Evolutionary conservation across 495 filamentous ascomycete species (phyloP).

Genomic region (Chlorociboria aeruginascens): DNA sequence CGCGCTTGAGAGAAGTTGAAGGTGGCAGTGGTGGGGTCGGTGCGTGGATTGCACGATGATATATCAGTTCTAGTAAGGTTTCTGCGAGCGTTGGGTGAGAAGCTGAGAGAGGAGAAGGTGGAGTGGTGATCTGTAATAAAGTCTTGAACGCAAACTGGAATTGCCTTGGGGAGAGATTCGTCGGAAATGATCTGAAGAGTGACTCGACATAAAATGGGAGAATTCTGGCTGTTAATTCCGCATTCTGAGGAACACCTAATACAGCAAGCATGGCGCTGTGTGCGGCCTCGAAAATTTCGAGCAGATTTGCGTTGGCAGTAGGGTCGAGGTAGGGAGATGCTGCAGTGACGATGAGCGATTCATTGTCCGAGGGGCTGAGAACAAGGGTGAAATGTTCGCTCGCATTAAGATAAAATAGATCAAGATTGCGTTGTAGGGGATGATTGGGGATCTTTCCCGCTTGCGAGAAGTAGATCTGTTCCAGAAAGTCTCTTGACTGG

Average conservation of each 20-base stretch:
- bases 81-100: constrained; percentile 66
- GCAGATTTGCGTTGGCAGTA: constrained; percentile 44
- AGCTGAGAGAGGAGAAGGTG: constrained; percentile 61
- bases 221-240: constrained; percentile 55
- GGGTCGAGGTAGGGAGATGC: constrained; percentile 68
- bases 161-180: constrained; percentile 72
- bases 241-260: constrained; percentile 67
- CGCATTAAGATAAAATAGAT: constrained; percentile 86
- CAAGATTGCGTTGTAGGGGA: constrained; percentile 65
- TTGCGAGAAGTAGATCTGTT: constrained; percentile 44
- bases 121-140: constrained; percentile 72
- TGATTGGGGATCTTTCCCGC: constrained; percentile 55
- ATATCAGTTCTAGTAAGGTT: constrained; percentile 69
- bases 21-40: constrained; percentile 35
- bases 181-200: constrained; percentile 74
- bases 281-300: constrained; percentile 82
- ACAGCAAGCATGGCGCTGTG: constrained; percentile 79
- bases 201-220: constrained; percentile 80
- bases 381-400: constrained; percentile 74
- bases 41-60: constrained; percentile 48
- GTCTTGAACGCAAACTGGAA: constrained; percentile 92
- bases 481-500: constrained; percentile 58
- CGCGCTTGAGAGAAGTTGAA: constrained; percentile 15
- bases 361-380: constrained; percentile 50
- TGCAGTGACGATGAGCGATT: constrained; percentile 61